Evolutionary conservation across 1,284 basidiomycete genomes (phyloP).

Genomic region (Apiotrichum veenhuisii): DNA sequence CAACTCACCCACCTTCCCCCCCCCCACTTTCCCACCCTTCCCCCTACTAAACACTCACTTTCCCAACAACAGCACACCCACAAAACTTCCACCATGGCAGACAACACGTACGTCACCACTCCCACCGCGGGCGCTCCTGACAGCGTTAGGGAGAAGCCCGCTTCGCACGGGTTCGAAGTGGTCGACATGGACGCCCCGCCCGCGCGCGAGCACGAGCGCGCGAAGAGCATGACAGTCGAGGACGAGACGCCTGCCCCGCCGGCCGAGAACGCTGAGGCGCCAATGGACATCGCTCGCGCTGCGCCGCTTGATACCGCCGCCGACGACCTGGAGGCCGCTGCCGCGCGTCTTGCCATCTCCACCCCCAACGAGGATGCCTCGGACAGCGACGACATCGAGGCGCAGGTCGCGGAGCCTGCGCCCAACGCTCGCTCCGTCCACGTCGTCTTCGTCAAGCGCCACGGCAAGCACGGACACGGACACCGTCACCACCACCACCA

Average conservation of each 20-base stretch:
- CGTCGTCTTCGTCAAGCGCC: conserved; percentile 4
- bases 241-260: background rate
- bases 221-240: background rate
- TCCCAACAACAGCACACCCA: background rate
- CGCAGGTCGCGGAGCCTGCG: background rate
- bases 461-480: background rate
- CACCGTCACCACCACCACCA: background rate
- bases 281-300: background rate
- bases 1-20: background rate
- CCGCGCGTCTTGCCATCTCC: background rate
- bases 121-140: conserved; percentile 3
- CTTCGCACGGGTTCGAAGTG: conserved; percentile 14
- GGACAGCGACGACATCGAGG: background rate
- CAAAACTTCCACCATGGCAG: background rate
- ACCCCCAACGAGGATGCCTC: background rate
- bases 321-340: background rate
- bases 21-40: background rate
- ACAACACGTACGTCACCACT: conserved; percentile 4
- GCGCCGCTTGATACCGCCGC: background rate
- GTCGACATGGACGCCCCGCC: background rate
- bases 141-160: conserved; percentile 19
- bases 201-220: background rate
- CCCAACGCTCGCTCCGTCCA: background rate
- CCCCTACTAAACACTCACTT: background rate
- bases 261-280: conserved; percentile 1